Evolutionary conservation across 805 yeast species (phyloP).

Genomic region (Candida vartiovaarae): DNA sequence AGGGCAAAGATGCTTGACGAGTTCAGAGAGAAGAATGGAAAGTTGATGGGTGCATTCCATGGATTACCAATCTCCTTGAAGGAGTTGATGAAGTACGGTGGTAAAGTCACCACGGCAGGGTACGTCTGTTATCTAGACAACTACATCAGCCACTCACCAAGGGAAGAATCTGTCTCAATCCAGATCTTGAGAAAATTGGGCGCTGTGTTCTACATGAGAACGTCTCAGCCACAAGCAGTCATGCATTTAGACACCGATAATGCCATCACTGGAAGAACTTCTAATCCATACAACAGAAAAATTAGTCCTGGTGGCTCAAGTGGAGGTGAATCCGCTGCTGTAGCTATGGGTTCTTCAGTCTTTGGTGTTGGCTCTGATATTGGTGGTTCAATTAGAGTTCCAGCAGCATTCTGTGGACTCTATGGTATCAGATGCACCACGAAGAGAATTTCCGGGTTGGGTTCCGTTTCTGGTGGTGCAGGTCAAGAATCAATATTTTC

Average conservation of each 20-base stretch:
- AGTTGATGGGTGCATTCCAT: slow-evolving; percentile 58
- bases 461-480: slow-evolving; percentile 23
- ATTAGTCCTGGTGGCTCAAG: slow-evolving; percentile 65
- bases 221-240: slow-evolving; percentile 62
- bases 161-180: slow-evolving; percentile 42
- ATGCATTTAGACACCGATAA: slow-evolving; percentile 65
- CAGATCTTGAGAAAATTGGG: slow-evolving; percentile 29
- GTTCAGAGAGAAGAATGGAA: slow-evolving; percentile 33
- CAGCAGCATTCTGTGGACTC: slow-evolving; percentile 57
- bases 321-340: slow-evolving; percentile 65
- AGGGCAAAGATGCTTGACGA: slow-evolving; percentile 53
- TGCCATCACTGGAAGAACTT: slow-evolving; percentile 51
- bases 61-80: slow-evolving; percentile 65
- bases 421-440: slow-evolving; percentile 59
- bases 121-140: slow-evolving; percentile 48
- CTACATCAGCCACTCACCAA: slow-evolving; percentile 27
- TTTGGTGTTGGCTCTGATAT: slow-evolving; percentile 66
- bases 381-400: slow-evolving; percentile 65
- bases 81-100: slow-evolving; percentile 54
- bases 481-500: slow-evolving; percentile 54
- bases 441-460: slow-evolving; percentile 32
- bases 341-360: slow-evolving; percentile 50
- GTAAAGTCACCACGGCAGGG: slow-evolving; percentile 52
- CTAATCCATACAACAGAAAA: slow-evolving; percentile 51
- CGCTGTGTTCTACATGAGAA: slow-evolving; percentile 58